These are phyloP conservation scores for Penicillium freii DNA, from an alignment of 2,329 filamentous ascomycete genomes.

Conservation along the genomic window DNA sequence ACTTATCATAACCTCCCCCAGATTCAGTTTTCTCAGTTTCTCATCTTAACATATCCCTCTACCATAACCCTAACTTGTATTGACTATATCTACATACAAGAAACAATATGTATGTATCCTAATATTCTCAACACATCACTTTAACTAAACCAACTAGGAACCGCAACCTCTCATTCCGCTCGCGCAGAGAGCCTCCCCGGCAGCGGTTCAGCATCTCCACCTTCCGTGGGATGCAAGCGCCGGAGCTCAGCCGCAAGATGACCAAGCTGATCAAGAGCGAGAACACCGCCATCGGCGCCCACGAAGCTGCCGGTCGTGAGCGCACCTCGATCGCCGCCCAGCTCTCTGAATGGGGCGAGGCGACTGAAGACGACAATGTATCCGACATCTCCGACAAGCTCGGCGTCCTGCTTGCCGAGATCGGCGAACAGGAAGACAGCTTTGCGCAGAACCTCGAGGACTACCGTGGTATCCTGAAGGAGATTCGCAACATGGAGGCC, in stretches of 20 bases:
- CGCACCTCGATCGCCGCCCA: constrained; percentile 81
- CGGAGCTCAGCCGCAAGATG: constrained; percentile 83
- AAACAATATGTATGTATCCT: constrained; percentile 13
- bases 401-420: constrained; percentile 84
- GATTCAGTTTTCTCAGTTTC: not conserved
- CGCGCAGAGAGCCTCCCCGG: constrained; percentile 33
- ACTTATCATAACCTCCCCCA: not conserved
- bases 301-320: constrained; percentile 82
- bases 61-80: constrained; percentile 1
- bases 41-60: not conserved
- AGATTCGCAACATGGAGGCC: constrained; percentile 91
- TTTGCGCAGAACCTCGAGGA: constrained; percentile 89
- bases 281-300: constrained; percentile 80
- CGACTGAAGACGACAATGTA: constrained; percentile 80
- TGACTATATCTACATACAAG: constrained; percentile 5
- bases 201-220: constrained; percentile 83
- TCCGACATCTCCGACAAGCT: constrained; percentile 94
- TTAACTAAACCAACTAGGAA: constrained; percentile 35
- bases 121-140: not conserved
- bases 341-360: constrained; percentile 94
- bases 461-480: constrained; percentile 76
- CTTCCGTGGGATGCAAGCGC: constrained; percentile 78
- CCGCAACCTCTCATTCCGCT: constrained; percentile 43
- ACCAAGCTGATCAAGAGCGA: constrained; percentile 93
- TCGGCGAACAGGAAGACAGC: constrained; percentile 87